Evolutionary conservation across 1,139 yeast genomes (phyloP).

Genomic region (Eremothecium coryli): DNA sequence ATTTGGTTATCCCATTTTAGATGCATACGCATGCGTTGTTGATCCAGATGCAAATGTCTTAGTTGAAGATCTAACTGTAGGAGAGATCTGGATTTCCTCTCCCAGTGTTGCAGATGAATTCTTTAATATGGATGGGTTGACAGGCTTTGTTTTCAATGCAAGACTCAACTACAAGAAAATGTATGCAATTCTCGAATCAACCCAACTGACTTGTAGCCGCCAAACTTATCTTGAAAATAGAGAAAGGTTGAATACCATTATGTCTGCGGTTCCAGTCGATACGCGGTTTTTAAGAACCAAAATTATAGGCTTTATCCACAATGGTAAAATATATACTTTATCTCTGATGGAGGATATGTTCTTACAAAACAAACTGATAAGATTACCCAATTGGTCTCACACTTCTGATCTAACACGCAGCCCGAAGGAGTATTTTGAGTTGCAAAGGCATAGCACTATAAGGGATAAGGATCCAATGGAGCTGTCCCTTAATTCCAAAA

Average conservation of each 20-base stretch:
- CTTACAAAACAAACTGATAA: constrained; percentile 55
- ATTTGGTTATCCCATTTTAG: constrained; percentile 90
- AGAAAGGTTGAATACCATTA: constrained; percentile 25
- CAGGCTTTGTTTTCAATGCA: constrained; percentile 31
- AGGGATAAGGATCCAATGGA: not conserved
- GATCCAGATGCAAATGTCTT: constrained; percentile 77
- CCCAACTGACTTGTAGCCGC: not conserved
- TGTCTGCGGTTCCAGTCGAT: constrained; percentile 23
- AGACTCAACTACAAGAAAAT: constrained; percentile 26
- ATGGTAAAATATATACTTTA: constrained; percentile 79
- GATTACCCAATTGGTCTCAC: constrained; percentile 33
- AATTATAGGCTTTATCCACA: constrained; percentile 72
- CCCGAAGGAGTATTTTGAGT: constrained; percentile 2
- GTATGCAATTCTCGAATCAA: constrained; percentile 15
- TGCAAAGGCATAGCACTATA: constrained; percentile 1
- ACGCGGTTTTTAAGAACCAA: constrained; percentile 75
- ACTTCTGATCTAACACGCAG: constrained; percentile 25
- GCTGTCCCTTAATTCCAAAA: constrained; percentile 8
- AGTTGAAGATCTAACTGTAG: constrained; percentile 89
- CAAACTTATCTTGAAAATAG: not conserved
- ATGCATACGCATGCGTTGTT: constrained; percentile 85
- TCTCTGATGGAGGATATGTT: constrained; percentile 90
- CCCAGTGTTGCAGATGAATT: constrained; percentile 28
- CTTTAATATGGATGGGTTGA: constrained; percentile 29
- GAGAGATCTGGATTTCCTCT: constrained; percentile 80